These are phyloP conservation scores for Lactifluus echinatus DNA, from an alignment of 768 basidiomycete species.

Conservation along the genomic window DNA sequence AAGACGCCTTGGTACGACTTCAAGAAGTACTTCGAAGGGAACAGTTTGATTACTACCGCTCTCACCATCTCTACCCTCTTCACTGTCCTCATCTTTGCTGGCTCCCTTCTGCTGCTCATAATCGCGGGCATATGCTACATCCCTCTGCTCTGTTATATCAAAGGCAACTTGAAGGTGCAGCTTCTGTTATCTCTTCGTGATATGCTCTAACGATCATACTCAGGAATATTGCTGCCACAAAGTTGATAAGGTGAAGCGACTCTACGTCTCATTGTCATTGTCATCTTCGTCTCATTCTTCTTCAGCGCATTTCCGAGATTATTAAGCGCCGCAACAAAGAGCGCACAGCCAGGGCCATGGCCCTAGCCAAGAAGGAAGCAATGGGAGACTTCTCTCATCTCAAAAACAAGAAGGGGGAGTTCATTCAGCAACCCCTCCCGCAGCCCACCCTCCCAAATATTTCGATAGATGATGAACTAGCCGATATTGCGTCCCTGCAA, in stretches of 20 bases:
- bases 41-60: slow-evolving; percentile 61
- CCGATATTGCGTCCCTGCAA: slow-evolving; percentile 47
- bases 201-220: slow-evolving; percentile 6
- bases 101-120: slow-evolving; percentile 73
- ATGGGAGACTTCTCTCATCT: slow-evolving; percentile 84
- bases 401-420: slow-evolving; percentile 87
- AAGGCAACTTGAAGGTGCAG: slow-evolving; percentile 88
- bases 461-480: slow-evolving; percentile 68
- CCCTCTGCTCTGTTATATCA: slow-evolving; percentile 91
- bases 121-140: slow-evolving; percentile 83
- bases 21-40: slow-evolving; percentile 71
- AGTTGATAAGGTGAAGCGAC: slow-evolving; percentile 75
- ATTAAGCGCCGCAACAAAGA: slow-evolving; percentile 89
- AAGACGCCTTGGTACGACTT: slow-evolving; percentile 57
- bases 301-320: slow-evolving; percentile 82
- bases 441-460: slow-evolving; percentile 94
- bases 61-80: slow-evolving; percentile 85
- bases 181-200: not conserved
- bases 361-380: slow-evolving; percentile 84
- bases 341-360: slow-evolving; percentile 70
- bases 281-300: slow-evolving; percentile 13
- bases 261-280: not conserved
- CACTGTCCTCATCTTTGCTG: slow-evolving; percentile 80
- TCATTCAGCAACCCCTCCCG: slow-evolving; percentile 70
- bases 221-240: slow-evolving; percentile 98